Evolutionary conservation across 192 early-diverging fungal genomes (phyloP).

Genomic region (Coemansia sp.): DNA sequence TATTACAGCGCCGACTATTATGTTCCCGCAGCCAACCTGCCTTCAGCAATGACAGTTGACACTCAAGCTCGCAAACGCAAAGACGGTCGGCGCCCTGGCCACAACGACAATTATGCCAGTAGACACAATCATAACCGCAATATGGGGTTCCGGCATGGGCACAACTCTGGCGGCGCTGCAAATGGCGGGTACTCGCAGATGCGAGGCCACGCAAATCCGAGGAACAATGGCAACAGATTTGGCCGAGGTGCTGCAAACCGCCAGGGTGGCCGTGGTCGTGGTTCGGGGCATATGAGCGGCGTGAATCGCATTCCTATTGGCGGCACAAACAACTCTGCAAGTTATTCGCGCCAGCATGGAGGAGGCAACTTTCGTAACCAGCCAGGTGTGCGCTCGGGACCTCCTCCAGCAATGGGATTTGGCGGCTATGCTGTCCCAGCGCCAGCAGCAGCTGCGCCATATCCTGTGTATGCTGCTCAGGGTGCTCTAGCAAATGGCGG

Average conservation of each 20-base stretch:
- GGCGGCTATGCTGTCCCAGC: slow-evolving; percentile 34
- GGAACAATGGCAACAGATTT: slow-evolving; percentile 1
- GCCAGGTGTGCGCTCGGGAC: slow-evolving; percentile 5
- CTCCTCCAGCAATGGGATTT: slow-evolving; percentile 23
- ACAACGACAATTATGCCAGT: slow-evolving; percentile 15
- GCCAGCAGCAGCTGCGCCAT: slow-evolving; percentile 13
- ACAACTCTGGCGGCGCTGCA: slow-evolving; percentile 10
- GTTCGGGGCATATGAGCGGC: slow-evolving; percentile 16
- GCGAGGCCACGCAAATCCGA: slow-evolving; percentile 2
- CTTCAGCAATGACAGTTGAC: slow-evolving; percentile 52
- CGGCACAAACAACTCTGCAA: not conserved
- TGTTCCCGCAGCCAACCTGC: slow-evolving; percentile 45
- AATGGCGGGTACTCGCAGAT: slow-evolving; percentile 4
- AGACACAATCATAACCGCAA: slow-evolving; percentile 14
- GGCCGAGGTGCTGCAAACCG: slow-evolving; percentile 13
- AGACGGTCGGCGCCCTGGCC: slow-evolving; percentile 23
- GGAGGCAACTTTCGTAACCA: slow-evolving; percentile 23
- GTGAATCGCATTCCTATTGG: slow-evolving; percentile 42
- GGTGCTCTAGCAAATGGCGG: slow-evolving; percentile 16
- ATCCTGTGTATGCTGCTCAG: slow-evolving; percentile 30
- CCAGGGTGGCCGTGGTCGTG: slow-evolving; percentile 23
- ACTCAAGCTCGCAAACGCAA: slow-evolving; percentile 42
- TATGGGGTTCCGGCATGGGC: slow-evolving; percentile 7
- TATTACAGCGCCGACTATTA: slow-evolving; percentile 42
- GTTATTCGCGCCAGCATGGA: slow-evolving; percentile 10